Evolutionary conservation across 495 filamentous ascomycete species (phyloP).

Genomic region (Lichina pygmaea): DNA sequence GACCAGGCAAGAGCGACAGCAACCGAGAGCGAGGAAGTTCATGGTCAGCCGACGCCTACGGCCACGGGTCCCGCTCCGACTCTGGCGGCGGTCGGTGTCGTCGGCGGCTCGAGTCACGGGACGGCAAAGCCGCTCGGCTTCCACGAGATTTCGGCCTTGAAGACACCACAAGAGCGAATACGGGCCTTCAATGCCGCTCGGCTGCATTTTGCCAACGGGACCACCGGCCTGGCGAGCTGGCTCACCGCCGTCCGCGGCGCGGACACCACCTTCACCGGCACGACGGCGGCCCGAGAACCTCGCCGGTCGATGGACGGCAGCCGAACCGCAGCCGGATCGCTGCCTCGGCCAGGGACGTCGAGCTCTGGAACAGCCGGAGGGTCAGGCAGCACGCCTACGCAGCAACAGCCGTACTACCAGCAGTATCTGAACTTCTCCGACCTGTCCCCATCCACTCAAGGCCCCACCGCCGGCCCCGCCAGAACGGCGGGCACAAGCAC

Average conservation of each 20-base stretch:
- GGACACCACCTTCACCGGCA: too few species aligned
- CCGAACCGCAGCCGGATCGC: too few species aligned
- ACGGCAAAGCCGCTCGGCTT: slow-evolving; percentile 25
- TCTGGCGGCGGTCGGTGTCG: too few species aligned
- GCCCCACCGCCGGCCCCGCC: not conserved
- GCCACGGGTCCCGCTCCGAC: too few species aligned
- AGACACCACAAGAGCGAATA: slow-evolving; percentile 33
- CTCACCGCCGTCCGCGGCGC: slow-evolving; percentile 11
- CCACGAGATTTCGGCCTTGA: slow-evolving; percentile 42
- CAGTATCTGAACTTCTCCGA: slow-evolving; percentile 14
- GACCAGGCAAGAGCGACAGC: too few species aligned
- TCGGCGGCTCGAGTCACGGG: too few species aligned
- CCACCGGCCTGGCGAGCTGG: slow-evolving; percentile 58
- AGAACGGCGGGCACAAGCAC: slow-evolving; percentile 5
- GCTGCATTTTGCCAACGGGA: slow-evolving; percentile 36
- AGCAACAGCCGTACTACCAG: slow-evolving; percentile 23
- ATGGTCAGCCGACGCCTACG: too few species aligned
- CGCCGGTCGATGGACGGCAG: too few species aligned
- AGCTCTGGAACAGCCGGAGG: too few species aligned
- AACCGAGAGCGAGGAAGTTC: too few species aligned
- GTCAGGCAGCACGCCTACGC: not conserved
- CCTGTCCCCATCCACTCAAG: slow-evolving; percentile 3
- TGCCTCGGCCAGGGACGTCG: too few species aligned
- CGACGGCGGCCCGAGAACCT: too few species aligned
- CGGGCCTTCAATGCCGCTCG: slow-evolving; percentile 40